Evolutionary conservation across 148 eudicot genomes (phyloP), one percentile per base, ranked within the genome.

Genomic region (Hydrangea macrophylla): DNA sequence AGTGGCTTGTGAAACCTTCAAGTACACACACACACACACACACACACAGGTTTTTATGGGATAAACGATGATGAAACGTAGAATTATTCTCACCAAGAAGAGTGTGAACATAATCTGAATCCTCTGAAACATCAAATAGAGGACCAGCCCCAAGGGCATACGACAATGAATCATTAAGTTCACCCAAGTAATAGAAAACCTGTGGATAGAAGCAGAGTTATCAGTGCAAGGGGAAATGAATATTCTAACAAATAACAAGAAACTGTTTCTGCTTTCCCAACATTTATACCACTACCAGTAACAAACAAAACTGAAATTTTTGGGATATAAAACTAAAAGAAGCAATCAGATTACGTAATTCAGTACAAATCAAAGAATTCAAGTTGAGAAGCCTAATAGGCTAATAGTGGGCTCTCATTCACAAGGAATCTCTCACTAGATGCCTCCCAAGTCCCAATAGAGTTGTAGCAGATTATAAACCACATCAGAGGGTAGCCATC

Each of bases 61-160:
- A 24, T 24, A 44, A 73, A 48, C 36, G 23, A 39, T 15, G 48
- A 3, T 7, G 13, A 32, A 20, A 7, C 26, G 36, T 60, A 54
- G 15, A 23, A 27, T 44, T 28, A 55, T 40, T 64, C 73, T 72
- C 73, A 94, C 98, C 96, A 68, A 90, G 97, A 67, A 94, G 92
- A 48, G 98, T 90, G 55, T 89, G 86, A 58, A 94, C 90, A 70
- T 93, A 93, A 73, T 94, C 98, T 48, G 97, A 86, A 60, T 90
- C 97, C 86, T 88, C 98, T 26, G 96, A 80, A 65, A 94, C 96
- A 84, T 94, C 96, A 84, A 94, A 94, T n/a, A 81, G 77, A 44
- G 91, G 64, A 51, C 97, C 99, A 75, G 99, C 97, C 75, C 99
- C 97, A 25, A 94, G 88, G 54, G 96, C 99, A 88, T 90, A 94